Conservation (phyloP, 192 early-diverging fungal species). For the Umbelopsis ramanniana region DNA sequence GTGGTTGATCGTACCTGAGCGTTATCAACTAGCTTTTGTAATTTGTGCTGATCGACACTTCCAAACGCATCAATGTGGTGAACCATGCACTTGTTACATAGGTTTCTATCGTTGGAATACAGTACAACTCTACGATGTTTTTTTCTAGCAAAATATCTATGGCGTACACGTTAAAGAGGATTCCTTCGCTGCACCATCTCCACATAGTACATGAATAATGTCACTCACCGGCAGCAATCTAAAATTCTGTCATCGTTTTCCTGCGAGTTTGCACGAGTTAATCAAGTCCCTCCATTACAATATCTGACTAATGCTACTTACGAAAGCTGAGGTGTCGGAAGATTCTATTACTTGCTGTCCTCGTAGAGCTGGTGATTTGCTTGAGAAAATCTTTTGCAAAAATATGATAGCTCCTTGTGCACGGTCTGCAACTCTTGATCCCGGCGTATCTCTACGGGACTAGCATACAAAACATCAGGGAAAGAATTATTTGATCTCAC, state of each 20-base stretch:
- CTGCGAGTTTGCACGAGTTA: not conserved
- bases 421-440: conserved; percentile 36
- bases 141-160: conserved; percentile 34
- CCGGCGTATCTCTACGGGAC: conserved; percentile 22
- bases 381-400: conserved; percentile 45
- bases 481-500: not conserved
- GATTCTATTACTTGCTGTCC: conserved; percentile 58
- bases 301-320: not conserved
- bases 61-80: conserved; percentile 46
- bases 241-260: conserved; percentile 61
- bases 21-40: not conserved
- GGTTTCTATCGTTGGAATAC: conserved; percentile 62
- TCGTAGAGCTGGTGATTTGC: conserved; percentile 39
- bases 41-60: conserved; percentile 7
- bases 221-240: conserved; percentile 58
- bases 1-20: not conserved
- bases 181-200: not conserved
- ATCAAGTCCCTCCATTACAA: not conserved
- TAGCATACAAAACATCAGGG: not conserved
- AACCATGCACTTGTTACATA: conserved; percentile 60
- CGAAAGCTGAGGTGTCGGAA: conserved; percentile 27
- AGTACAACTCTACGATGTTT: conserved; percentile 39
- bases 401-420: conserved; percentile 56
- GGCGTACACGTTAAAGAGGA: not conserved
- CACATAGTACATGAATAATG: not conserved